Percentiles rank a stretch among this genome's conserved stretches.
Evolutionary conservation across 768 basidiomycete species (phyloP).

Genomic region (Termitomyces sp.): DNA sequence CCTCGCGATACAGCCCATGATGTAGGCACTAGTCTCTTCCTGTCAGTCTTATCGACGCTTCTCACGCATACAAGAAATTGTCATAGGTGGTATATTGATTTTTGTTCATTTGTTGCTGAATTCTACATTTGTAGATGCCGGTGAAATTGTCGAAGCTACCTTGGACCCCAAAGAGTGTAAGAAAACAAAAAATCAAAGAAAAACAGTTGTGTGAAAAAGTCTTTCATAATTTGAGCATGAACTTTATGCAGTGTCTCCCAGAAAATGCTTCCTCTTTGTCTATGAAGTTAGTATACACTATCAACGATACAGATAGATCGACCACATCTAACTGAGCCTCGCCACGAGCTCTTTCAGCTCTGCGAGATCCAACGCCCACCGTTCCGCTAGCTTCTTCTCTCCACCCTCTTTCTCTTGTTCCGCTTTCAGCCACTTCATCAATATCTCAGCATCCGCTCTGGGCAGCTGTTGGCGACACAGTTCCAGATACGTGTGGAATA

Average conservation of each 20-base stretch:
- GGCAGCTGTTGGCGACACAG: neutral
- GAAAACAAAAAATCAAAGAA: too few relatives aligned
- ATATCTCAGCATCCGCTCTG: neutral
- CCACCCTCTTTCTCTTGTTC: slow-evolving; percentile 3
- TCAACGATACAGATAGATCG: neutral
- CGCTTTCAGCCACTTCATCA: neutral
- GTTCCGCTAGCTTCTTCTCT: slow-evolving; percentile 2
- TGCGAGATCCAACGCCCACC: neutral
- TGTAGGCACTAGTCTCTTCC: slow-evolving; percentile 51
- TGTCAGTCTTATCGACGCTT: slow-evolving; percentile 32
- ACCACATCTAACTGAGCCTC: neutral
- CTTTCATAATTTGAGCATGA: too few relatives aligned
- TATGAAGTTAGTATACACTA: neutral
- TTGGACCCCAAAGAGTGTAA: too few relatives aligned
- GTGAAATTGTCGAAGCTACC: too few relatives aligned
- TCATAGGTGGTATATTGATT: too few relatives aligned
- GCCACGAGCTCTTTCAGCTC: slow-evolving; percentile 2
- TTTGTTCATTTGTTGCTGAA: too few relatives aligned
- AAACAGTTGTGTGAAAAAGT: too few relatives aligned
- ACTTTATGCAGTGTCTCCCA: too few relatives aligned
- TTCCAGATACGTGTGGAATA: slow-evolving; percentile 1
- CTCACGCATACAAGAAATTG: neutral
- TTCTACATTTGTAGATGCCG: too few relatives aligned
- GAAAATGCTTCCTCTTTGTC: neutral
- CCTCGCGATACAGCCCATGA: slow-evolving; percentile 43